phyloP scores from a whole-genome alignment of 768 basidiomycete species.

The Zangia roseola region DNA sequence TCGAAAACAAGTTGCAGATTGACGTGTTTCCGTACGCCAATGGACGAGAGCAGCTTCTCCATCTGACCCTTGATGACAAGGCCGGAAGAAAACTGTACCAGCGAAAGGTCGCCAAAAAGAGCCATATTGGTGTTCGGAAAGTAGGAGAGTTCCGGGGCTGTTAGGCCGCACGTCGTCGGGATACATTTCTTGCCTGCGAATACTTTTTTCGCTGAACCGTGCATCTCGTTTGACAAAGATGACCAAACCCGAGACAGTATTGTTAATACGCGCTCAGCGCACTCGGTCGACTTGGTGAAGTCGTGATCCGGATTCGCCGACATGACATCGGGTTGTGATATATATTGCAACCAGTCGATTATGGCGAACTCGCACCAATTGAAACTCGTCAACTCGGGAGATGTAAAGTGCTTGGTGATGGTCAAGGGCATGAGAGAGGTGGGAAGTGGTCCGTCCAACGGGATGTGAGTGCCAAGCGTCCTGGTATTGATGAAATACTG shows the following conservation, averaged over 20 bases:
- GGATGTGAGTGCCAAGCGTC: conserved; percentile 55
- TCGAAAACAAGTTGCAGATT: conserved; percentile 93
- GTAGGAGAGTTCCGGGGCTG: conserved; percentile 70
- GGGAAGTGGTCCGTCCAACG: conserved; percentile 77
- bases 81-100: conserved; percentile 70
- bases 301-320: conserved; percentile 52
- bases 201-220: too few species aligned
- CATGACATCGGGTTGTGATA: conserved; percentile 48
- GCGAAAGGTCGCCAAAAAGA: conserved; percentile 79
- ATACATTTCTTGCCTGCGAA: too few species aligned
- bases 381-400: conserved; percentile 56
- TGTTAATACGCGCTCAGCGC: conserved; percentile 78
- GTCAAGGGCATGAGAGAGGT: conserved; percentile 65
- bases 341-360: conserved; percentile 69
- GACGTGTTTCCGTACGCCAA: conserved; percentile 90
- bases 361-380: conserved; percentile 79
- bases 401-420: conserved; percentile 59
- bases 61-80: conserved; percentile 60
- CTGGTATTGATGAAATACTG: conserved; percentile 69
- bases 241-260: conserved; percentile 21
- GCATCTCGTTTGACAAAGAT: too few species aligned
- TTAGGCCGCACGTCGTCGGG: conserved; percentile 52
- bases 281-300: conserved; percentile 60
- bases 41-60: conserved; percentile 65
- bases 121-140: conserved; percentile 79